phyloP scores from a whole-genome alignment of 768 basidiomycete species.

The Leccinum rimulosum region DNA sequence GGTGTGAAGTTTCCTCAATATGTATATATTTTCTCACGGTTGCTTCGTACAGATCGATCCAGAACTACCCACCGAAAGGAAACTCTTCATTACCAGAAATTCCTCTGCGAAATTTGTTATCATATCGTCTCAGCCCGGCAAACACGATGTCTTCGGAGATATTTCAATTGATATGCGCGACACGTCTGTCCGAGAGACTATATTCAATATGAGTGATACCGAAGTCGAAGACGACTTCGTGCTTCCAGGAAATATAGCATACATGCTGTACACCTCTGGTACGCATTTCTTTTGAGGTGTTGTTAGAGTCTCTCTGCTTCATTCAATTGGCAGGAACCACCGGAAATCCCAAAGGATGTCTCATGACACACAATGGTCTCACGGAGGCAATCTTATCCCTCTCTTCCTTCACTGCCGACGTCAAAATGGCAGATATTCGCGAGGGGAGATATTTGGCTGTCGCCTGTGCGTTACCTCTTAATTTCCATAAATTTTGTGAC shows the following conservation, averaged over 20 bases:
- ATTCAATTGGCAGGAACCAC: slow-evolving; percentile 40
- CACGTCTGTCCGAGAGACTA: slow-evolving; percentile 23
- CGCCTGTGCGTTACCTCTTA: slow-evolving; percentile 37
- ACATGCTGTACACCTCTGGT: slow-evolving; percentile 53
- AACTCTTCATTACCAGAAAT: slow-evolving; percentile 43
- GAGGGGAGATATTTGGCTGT: slow-evolving; percentile 38
- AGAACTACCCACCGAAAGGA: slow-evolving; percentile 45
- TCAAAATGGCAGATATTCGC: slow-evolving; percentile 25
- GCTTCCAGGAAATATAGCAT: slow-evolving; percentile 36
- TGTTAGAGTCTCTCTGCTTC: neutral
- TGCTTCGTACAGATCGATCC: slow-evolving; percentile 44
- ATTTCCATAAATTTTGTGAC: slow-evolving; percentile 1
- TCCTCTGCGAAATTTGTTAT: slow-evolving; percentile 42
- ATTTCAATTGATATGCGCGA: slow-evolving; percentile 21
- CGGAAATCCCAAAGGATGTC: slow-evolving; percentile 51
- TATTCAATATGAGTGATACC: slow-evolving; percentile 27
- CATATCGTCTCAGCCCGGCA: slow-evolving; percentile 24
- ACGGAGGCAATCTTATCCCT: slow-evolving; percentile 31
- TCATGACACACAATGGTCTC: slow-evolving; percentile 38
- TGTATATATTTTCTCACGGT: neutral
- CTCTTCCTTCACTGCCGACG: slow-evolving; percentile 21
- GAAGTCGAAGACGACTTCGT: slow-evolving; percentile 26
- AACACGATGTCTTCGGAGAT: slow-evolving; percentile 18
- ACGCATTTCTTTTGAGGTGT: neutral
- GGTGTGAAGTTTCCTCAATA: slow-evolving; percentile 12